Percentiles rank a stretch among this genome's conserved stretches.
phyloP scores from a whole-genome alignment of 768 basidiomycete genomes.

The Auriscalpium orientale region DNA sequence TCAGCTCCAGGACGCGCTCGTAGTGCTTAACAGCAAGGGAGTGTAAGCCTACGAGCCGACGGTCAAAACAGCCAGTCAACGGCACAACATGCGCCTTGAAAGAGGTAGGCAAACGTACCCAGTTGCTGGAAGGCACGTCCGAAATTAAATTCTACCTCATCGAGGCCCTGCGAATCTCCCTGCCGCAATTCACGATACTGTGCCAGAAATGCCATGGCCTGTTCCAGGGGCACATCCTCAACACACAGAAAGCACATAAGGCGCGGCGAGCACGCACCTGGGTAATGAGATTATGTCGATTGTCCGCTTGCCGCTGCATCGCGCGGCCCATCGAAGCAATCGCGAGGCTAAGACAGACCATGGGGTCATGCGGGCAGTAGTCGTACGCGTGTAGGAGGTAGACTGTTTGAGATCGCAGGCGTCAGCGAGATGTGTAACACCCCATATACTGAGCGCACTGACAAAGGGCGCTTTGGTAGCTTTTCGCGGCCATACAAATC shows the following conservation, averaged over 20 bases:
- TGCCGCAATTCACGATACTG: conserved; percentile 67
- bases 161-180: conserved; percentile 32
- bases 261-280: conserved; percentile 36
- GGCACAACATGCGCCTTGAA: not conserved
- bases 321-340: conserved; percentile 84
- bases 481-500: conserved; percentile 74
- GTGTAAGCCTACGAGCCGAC: conserved; percentile 50
- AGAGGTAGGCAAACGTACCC: conserved; percentile 52
- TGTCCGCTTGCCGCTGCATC: conserved; percentile 92
- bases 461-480: conserved; percentile 87
- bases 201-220: conserved; percentile 82
- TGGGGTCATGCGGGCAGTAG: conserved; percentile 73
- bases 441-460: conserved; percentile 32
- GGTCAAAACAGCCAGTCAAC: not conserved
- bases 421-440: not conserved
- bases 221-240: not conserved
- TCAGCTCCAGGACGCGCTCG: conserved; percentile 60
- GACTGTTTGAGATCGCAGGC: conserved; percentile 37
- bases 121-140: conserved; percentile 88
- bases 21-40: conserved; percentile 84
- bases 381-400: conserved; percentile 88
- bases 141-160: conserved; percentile 92
- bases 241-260: not conserved
- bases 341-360: conserved; percentile 77
- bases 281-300: conserved; percentile 80